Evolutionary conservation across 2,329 filamentous ascomycete species (phyloP).

Genomic region (Hymenoscyphus repandus): DNA sequence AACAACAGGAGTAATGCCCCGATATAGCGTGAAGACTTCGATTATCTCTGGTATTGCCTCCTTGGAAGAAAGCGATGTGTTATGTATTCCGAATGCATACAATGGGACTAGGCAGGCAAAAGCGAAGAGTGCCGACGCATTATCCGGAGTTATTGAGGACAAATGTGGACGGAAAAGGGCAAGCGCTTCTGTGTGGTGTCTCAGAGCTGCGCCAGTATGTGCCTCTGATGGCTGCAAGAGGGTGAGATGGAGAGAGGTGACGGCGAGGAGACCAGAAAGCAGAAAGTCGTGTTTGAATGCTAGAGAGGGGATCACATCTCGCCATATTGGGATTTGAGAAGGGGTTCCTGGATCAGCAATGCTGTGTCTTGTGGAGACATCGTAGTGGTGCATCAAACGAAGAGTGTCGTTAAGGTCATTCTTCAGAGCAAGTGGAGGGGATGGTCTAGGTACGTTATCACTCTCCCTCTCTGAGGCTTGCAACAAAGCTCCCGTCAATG

Average conservation of each 20-base stretch:
- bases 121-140: slow-evolving; percentile 10
- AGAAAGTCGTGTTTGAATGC: slow-evolving; percentile 12
- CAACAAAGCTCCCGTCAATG: no score
- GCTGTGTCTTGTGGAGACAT: slow-evolving; percentile 7
- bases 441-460: background rate
- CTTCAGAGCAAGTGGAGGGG: background rate
- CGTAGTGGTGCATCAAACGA: slow-evolving; percentile 13
- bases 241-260: slow-evolving; percentile 14
- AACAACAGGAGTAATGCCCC: slow-evolving; percentile 1
- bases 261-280: slow-evolving; percentile 9
- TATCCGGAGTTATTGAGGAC: background rate
- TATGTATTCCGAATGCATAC: slow-evolving; percentile 8
- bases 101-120: slow-evolving; percentile 9
- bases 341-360: background rate
- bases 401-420: slow-evolving; percentile 4
- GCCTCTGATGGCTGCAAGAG: background rate
- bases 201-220: slow-evolving; percentile 8
- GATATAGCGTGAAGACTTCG: slow-evolving; percentile 9
- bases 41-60: background rate
- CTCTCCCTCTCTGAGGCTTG: no score
- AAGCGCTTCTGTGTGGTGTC: slow-evolving; percentile 9
- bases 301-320: slow-evolving; percentile 7
- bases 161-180: slow-evolving; percentile 5
- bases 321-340: slow-evolving; percentile 4
- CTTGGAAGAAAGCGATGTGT: background rate